Conservation (phyloP, 2,329 filamentous ascomycete species). For the Colletotrichum theobromicola region DNA sequence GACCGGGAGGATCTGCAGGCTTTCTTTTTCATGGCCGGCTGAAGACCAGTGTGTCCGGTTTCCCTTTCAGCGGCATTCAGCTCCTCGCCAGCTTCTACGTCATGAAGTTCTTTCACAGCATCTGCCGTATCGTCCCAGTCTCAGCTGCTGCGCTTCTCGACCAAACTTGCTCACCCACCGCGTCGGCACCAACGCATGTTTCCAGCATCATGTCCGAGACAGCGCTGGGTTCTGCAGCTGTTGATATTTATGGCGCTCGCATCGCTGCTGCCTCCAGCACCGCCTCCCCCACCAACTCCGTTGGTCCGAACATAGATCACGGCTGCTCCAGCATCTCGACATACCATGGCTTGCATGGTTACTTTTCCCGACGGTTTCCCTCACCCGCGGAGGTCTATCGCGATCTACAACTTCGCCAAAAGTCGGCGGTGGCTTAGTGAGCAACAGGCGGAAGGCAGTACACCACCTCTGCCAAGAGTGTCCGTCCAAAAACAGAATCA, state of each 20-base stretch:
- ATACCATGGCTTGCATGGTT: not conserved
- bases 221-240: not conserved
- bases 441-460: not conserved
- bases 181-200: not conserved
- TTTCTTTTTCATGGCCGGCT: not conserved
- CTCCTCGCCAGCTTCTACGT: not conserved
- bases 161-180: not conserved
- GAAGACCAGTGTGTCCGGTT: not conserved
- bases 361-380: not conserved
- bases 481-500: not conserved
- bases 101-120: not conserved
- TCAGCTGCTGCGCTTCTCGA: not conserved
- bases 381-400: not conserved
- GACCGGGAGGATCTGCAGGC: not conserved
- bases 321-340: not conserved
- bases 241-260: not conserved
- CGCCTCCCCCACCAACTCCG: not conserved
- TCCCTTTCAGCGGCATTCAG: not conserved
- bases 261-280: not conserved
- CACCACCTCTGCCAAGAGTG: not conserved
- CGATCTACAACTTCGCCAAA: not conserved
- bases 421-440: not conserved
- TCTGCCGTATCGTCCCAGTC: not conserved
- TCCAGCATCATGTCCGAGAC: not conserved
- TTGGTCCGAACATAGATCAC: not conserved